These are phyloP conservation scores for Macrocybe sp. DNA, from an alignment of 1,284 basidiomycete species.

Conservation along the genomic window DNA sequence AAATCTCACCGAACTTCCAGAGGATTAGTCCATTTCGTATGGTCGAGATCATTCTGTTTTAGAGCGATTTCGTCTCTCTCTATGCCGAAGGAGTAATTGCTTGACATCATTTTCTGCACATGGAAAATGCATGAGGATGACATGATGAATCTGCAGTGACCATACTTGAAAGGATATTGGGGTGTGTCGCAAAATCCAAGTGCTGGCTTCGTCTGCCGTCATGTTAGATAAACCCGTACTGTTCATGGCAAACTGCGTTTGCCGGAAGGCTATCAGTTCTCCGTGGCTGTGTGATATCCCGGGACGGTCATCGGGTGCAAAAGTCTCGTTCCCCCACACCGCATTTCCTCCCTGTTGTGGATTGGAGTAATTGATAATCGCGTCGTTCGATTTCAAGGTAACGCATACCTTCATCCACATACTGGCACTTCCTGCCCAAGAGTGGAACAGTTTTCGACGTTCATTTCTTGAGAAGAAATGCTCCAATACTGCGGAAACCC, in stretches of 20 bases:
- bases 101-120: conserved; percentile 77
- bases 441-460: conserved; percentile 86
- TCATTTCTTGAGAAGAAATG: conserved; percentile 90
- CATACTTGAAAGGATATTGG: conserved; percentile 77
- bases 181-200: conserved; percentile 85
- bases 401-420: conserved; percentile 82
- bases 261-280: conserved; percentile 78
- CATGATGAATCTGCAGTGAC: not conserved
- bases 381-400: not conserved
- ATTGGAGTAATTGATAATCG: conserved; percentile 6
- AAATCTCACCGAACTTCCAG: conserved; percentile 71
- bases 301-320: conserved; percentile 76
- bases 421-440: conserved; percentile 93
- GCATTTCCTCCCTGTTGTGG: conserved; percentile 72
- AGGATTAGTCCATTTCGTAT: conserved; percentile 92
- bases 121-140: too few species aligned
- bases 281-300: conserved; percentile 70
- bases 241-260: conserved; percentile 18
- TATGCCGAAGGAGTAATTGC: conserved; percentile 93
- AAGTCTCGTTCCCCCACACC: conserved; percentile 81
- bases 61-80: conserved; percentile 72
- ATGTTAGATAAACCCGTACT: conserved; percentile 51
- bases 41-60: conserved; percentile 65
- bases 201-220: conserved; percentile 72
- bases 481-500: conserved; percentile 55